Evolutionary conservation across 78 protist genomes (phyloP).

Genomic region (Dictyostelium firmibasis): DNA sequence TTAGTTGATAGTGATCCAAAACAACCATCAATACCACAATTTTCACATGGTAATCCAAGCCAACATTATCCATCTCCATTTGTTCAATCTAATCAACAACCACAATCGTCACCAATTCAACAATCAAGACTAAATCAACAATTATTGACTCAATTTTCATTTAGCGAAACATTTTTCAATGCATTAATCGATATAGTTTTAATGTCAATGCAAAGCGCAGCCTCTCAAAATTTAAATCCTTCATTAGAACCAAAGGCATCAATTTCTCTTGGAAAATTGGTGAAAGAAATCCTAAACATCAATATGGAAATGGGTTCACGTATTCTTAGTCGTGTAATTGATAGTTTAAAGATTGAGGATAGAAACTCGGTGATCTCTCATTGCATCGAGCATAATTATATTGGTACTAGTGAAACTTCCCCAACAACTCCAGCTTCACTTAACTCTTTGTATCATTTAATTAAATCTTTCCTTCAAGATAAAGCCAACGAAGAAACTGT

Average conservation of each 20-base stretch:
- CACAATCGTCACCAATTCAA: background rate
- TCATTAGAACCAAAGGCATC: slow-evolving; percentile 7
- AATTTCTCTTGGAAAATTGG: background rate
- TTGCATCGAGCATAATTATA: background rate
- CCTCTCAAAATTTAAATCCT: background rate
- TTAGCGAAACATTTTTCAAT: background rate
- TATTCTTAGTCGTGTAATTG: background rate
- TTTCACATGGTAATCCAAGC: background rate
- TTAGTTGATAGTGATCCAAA: background rate
- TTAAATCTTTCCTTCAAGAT: background rate
- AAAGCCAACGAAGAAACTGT: slow-evolving; percentile 1
- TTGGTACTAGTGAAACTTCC: background rate
- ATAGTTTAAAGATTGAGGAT: slow-evolving; percentile 9
- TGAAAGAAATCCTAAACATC: background rate
- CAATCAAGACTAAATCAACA: background rate
- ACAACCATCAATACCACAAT: background rate
- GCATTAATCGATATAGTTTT: background rate
- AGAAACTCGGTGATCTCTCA: background rate
- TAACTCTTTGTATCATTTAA: background rate
- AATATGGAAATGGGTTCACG: background rate
- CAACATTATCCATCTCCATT: slow-evolving; percentile 10
- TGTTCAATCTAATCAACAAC: background rate
- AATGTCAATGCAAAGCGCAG: background rate
- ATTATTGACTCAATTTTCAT: background rate
- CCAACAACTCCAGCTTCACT: background rate